These are phyloP conservation scores for Globisporangium middletonii DNA, from an alignment of 352 stramenopile species.

Conservation along the genomic window DNA sequence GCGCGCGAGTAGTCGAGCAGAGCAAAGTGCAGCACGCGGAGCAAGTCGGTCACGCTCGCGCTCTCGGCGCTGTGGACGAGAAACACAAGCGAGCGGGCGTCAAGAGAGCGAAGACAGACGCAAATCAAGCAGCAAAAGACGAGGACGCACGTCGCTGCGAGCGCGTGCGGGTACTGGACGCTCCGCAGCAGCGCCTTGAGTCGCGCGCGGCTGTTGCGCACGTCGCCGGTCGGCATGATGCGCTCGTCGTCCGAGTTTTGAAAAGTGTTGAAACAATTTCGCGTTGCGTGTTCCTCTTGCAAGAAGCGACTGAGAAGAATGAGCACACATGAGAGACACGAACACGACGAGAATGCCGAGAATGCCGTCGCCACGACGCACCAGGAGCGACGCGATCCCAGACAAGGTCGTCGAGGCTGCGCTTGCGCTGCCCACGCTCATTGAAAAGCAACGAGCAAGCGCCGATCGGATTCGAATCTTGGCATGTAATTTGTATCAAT, in stretches of 20 bases:
- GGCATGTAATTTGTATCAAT: too few relatives aligned
- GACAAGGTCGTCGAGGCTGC: too few relatives aligned
- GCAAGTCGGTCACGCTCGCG: constrained; percentile 38
- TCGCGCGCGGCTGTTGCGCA: constrained; percentile 51
- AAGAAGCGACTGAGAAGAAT: too few relatives aligned
- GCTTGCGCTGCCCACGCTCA: too few relatives aligned
- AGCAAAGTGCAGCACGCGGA: constrained; percentile 62
- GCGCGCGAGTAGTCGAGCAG: constrained; percentile 72
- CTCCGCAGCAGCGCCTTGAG: constrained; percentile 49
- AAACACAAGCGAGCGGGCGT: background rate
- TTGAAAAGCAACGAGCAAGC: too few relatives aligned
- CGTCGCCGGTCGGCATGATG: constrained; percentile 21
- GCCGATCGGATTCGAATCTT: too few relatives aligned
- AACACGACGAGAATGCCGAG: too few relatives aligned
- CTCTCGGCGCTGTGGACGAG: constrained; percentile 20
- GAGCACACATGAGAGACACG: too few relatives aligned
- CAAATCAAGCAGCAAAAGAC: background rate
- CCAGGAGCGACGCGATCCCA: too few relatives aligned
- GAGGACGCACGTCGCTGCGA: constrained; percentile 19
- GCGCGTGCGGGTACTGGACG: constrained; percentile 42
- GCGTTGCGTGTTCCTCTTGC: too few relatives aligned
- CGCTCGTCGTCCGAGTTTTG: background rate
- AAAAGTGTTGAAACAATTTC: background rate
- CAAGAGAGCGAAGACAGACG: background rate
- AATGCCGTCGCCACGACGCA: too few relatives aligned